Evolutionary conservation across 495 filamentous ascomycete genomes (phyloP).

Genomic region (Aspergillus saccharolyticus): DNA sequence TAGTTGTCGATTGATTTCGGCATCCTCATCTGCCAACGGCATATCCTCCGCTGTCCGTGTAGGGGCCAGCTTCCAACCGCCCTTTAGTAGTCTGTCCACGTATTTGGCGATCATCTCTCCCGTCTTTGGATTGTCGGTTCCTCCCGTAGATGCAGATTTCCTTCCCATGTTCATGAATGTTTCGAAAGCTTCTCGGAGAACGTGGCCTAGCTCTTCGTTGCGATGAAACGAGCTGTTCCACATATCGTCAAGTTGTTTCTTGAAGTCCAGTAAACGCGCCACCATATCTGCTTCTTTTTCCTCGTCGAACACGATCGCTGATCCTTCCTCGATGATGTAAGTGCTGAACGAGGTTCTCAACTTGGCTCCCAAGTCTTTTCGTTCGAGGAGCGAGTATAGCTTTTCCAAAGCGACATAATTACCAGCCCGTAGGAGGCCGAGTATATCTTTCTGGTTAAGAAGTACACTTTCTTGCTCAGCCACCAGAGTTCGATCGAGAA

Average conservation of each 20-base stretch:
- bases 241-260: slow-evolving; percentile 70
- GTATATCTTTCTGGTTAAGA: slow-evolving; percentile 56
- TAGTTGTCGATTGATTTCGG: slow-evolving; percentile 81
- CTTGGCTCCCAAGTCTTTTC: slow-evolving; percentile 56
- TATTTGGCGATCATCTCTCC: slow-evolving; percentile 99
- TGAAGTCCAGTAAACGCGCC: slow-evolving; percentile 71
- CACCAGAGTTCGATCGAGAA: slow-evolving; percentile 65
- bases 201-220: slow-evolving; percentile 68
- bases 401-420: slow-evolving; percentile 62
- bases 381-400: slow-evolving; percentile 71
- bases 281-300: slow-evolving; percentile 82
- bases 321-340: slow-evolving; percentile 75
- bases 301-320: slow-evolving; percentile 73
- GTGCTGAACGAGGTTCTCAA: slow-evolving; percentile 67
- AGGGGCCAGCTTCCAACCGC: slow-evolving; percentile 71
- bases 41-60: slow-evolving; percentile 37
- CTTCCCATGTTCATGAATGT: slow-evolving; percentile 84
- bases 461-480: slow-evolving; percentile 55
- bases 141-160: slow-evolving; percentile 58
- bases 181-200: slow-evolving; percentile 76
- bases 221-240: slow-evolving; percentile 67
- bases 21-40: slow-evolving; percentile 75
- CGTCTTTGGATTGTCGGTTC: slow-evolving; percentile 82
- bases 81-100: slow-evolving; percentile 82
- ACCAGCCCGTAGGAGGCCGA: slow-evolving; percentile 60